These are phyloP conservation scores for Thelonectria olida DNA, from an alignment of 2,329 filamentous ascomycete species.

Conservation along the genomic window DNA sequence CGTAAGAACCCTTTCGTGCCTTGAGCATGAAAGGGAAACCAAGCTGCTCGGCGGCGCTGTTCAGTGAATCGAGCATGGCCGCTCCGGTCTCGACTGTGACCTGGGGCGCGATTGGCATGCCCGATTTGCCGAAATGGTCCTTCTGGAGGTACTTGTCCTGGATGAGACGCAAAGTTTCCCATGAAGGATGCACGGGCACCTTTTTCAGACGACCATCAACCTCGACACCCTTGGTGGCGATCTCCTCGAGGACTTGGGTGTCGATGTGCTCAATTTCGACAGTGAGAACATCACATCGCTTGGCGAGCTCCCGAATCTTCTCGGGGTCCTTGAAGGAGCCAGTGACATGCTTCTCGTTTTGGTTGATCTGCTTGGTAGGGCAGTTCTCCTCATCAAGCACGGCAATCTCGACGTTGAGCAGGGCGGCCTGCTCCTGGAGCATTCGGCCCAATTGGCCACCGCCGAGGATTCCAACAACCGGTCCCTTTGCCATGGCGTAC, in stretches of 20 bases:
- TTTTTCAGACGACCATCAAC: slow-evolving; percentile 51
- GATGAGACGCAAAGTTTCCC: slow-evolving; percentile 86
- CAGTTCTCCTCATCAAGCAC: slow-evolving; percentile 80
- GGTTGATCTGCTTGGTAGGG: slow-evolving; percentile 87
- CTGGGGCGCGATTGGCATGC: slow-evolving; percentile 78
- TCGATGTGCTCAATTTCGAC: slow-evolving; percentile 97
- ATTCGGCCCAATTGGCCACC: slow-evolving; percentile 88
- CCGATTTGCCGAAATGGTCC: slow-evolving; percentile 74
- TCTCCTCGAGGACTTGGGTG: slow-evolving; percentile 87
- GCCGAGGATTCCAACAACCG: slow-evolving; percentile 60
- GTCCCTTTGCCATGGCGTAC: neutral
- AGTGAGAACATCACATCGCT: slow-evolving; percentile 81
- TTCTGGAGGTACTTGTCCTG: slow-evolving; percentile 96
- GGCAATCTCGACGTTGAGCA: slow-evolving; percentile 79
- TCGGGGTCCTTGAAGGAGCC: slow-evolving; percentile 89
- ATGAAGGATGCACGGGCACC: slow-evolving; percentile 79
- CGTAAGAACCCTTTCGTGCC: slow-evolving; percentile 88
- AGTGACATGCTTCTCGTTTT: slow-evolving; percentile 76
- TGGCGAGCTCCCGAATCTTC: slow-evolving; percentile 82
- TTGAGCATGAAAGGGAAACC: slow-evolving; percentile 95
- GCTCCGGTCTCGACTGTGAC: slow-evolving; percentile 66
- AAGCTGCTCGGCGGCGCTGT: slow-evolving; percentile 69
- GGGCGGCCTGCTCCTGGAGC: slow-evolving; percentile 85
- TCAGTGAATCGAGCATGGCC: slow-evolving; percentile 68
- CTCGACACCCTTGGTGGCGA: slow-evolving; percentile 72